phyloP scores from a whole-genome alignment of 208 protist genomes.

The Wallacemonas sp. region DNA sequence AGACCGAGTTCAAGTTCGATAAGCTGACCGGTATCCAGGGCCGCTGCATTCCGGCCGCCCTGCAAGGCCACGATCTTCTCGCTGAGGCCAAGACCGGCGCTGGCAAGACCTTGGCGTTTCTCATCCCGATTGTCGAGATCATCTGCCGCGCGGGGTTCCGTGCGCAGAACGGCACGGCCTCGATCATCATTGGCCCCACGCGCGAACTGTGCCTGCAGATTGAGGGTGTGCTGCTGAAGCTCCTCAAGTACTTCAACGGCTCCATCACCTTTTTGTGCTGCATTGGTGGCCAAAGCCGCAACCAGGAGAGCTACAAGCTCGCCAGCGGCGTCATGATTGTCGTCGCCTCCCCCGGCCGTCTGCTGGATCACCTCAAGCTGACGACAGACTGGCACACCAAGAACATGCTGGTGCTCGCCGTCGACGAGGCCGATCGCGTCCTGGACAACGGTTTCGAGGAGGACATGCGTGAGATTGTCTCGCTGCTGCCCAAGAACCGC shows the following conservation, averaged over 20 bases:
- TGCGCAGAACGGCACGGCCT: slow-evolving; percentile 96
- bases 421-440: slow-evolving; percentile 99
- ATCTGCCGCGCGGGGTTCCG: slow-evolving; percentile 95
- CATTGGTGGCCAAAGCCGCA: slow-evolving; percentile 91
- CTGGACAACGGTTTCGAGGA: slow-evolving; percentile 98
- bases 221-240: slow-evolving; percentile 94
- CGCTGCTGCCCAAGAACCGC: slow-evolving; percentile 95
- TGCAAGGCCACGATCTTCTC: slow-evolving; percentile 89
- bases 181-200: slow-evolving; percentile 98
- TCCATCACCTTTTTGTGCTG: slow-evolving; percentile 89
- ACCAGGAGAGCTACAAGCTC: slow-evolving; percentile 90
- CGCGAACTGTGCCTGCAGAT: slow-evolving; percentile 99
- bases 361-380: slow-evolving; percentile 98
- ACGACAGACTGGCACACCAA: slow-evolving; percentile 97
- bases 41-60: slow-evolving; percentile 85
- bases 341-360: slow-evolving; percentile 91
- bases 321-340: slow-evolving; percentile 90
- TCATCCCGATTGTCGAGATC: slow-evolving; percentile 98
- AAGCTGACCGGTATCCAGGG: slow-evolving; percentile 97
- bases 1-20: slow-evolving; percentile 93
- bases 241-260: slow-evolving; percentile 93
- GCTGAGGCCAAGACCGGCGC: slow-evolving; percentile 95
- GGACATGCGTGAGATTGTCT: slow-evolving; percentile 99
- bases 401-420: slow-evolving; percentile 96
- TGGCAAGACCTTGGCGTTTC: slow-evolving; percentile 98